Evolutionary conservation across 805 yeast species (phyloP), one percentile per base, ranked within the genome.

Genomic region (Candida orba): DNA sequence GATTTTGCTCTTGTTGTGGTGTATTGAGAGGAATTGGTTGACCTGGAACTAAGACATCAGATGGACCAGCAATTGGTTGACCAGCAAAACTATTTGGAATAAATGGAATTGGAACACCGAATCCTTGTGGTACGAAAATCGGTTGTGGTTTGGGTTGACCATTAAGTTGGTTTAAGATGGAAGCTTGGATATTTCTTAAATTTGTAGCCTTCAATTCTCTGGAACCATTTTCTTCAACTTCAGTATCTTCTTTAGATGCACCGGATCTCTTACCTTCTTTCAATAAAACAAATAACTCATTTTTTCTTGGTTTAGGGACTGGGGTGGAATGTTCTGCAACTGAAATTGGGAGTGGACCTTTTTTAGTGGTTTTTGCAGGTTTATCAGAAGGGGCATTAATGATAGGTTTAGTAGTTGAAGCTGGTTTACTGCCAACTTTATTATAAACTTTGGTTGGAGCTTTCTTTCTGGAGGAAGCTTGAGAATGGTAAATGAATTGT

Each of bases 401-500:
- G 14, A 8, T n/a, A 6, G 15, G 8, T n/a, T 30, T 30, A 13
- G 17, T 15, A 14, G n/a, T 13, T 15, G 29, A 13, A 3, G 37
- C 29, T 36, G 41, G 39, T 20, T 41, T 40, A 31, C 36, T 43
- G 15, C 34, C 44, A 18, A 37, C 18, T 20, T 23, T 40, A 17
- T 36, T 41, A 20, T 34, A 34, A 13, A 45, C 27, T 38, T 42
- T 45, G 8, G 48, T 46, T 58, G 36, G 41, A n/a, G 35, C 36
- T 42, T 45, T 51, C 52, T 56, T 49, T 42, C 45, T 41, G 27
- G 58, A 46, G 7, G 89, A 78, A 10, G 85, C 83, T 54, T 76
- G 76, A 4, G 89, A 77, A 53, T 84, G 90, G 60, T 74, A 85
- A 34, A 85, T 78, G 54, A 86, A 76, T 60, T 91, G 96, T 49